Percentiles rank a stretch among this genome's conserved stretches.
Conservation (phyloP, 208 protist species). For the Crithidia bombi region DNA sequence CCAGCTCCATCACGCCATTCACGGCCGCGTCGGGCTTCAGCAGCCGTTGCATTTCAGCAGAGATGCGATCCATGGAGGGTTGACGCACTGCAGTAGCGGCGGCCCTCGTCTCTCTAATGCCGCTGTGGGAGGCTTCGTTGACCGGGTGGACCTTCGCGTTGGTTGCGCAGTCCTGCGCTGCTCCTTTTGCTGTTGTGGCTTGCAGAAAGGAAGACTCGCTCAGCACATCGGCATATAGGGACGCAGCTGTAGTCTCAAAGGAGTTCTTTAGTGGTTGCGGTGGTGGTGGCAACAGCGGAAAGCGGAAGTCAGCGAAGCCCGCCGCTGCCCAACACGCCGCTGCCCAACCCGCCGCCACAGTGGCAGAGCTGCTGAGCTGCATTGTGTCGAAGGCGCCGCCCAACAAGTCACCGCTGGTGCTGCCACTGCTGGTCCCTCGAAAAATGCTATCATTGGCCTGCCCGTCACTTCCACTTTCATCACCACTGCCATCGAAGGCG, state of each 20-base stretch:
- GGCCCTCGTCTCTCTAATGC: not conserved
- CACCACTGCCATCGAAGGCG: not conserved
- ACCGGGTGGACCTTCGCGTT: too few relatives aligned
- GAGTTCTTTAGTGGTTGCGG: not conserved
- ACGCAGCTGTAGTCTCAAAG: too few relatives aligned
- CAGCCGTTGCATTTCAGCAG: constrained; percentile 3
- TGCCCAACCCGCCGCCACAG: not conserved
- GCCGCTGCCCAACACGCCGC: too few relatives aligned
- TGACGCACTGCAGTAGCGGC: not conserved
- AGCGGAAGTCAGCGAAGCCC: not conserved
- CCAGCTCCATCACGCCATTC: not conserved
- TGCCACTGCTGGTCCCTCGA: not conserved
- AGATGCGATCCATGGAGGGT: constrained; percentile 1
- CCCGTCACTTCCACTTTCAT: too few relatives aligned
- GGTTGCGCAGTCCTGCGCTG: too few relatives aligned
- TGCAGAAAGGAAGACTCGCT: too few relatives aligned
- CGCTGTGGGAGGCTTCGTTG: not conserved
- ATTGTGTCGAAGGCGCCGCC: not conserved
- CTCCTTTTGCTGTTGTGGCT: too few relatives aligned
- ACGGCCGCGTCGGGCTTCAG: not conserved
- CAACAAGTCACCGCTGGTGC: not conserved
- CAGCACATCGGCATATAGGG: too few relatives aligned
- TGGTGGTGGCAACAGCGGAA: not conserved
- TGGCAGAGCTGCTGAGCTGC: not conserved
- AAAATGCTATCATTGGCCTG: not conserved